Percentiles rank a stretch among this genome's conserved stretches.
Conservation (phyloP, 2,329 filamentous ascomycete genomes). For the Fusarium piperis region DNA sequence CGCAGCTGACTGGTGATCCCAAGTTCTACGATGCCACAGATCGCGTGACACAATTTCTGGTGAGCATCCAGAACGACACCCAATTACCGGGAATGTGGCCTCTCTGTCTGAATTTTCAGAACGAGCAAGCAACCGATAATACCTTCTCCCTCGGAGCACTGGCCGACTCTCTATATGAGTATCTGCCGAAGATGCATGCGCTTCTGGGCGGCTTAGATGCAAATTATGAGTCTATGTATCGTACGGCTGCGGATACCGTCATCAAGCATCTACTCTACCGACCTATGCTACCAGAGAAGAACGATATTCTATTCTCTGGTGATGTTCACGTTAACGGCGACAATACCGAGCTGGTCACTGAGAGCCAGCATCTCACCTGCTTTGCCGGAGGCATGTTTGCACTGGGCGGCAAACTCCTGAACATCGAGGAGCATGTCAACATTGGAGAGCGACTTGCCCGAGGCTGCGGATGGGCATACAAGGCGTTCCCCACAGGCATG, state of each 20-base stretch:
- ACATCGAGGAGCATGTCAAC: constrained; percentile 57
- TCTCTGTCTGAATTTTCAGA: constrained; percentile 64
- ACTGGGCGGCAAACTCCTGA: constrained; percentile 69
- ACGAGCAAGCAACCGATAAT: constrained; percentile 62
- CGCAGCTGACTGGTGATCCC: constrained; percentile 75
- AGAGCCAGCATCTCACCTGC: constrained; percentile 68
- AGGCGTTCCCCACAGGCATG: constrained; percentile 62
- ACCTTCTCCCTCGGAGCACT: constrained; percentile 63
- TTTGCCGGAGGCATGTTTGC: constrained; percentile 76
- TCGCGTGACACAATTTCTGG: constrained; percentile 75
- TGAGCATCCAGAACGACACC: constrained; percentile 73
- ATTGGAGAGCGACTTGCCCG: constrained; percentile 60
- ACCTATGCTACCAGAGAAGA: constrained; percentile 69
- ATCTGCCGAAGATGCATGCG: constrained; percentile 70
- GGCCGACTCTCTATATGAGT: constrained; percentile 69
- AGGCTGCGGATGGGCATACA: constrained; percentile 68
- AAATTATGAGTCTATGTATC: constrained; percentile 73
- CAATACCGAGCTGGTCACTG: constrained; percentile 38
- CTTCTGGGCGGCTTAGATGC: constrained; percentile 71
- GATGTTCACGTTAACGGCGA: constrained; percentile 43
- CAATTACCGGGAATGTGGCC: constrained; percentile 82
- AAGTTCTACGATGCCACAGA: constrained; percentile 84
- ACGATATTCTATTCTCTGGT: constrained; percentile 65
- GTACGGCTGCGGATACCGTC: constrained; percentile 67
- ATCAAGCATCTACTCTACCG: constrained; percentile 74